phyloP scores from a whole-genome alignment of 2,329 filamentous ascomycete genomes.

The Macrophomina phaseolina region DNA sequence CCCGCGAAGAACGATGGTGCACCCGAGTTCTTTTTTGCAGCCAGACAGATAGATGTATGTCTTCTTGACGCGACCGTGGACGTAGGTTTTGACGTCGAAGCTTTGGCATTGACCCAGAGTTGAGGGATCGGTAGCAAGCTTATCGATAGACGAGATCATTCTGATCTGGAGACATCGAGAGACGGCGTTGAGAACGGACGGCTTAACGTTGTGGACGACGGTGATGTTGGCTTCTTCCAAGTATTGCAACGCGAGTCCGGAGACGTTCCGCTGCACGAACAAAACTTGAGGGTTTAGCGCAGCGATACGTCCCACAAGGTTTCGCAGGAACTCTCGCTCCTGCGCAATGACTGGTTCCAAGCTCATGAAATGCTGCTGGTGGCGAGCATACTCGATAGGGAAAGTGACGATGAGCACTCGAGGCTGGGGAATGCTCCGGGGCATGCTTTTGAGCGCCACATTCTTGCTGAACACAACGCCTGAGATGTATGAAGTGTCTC shows the following conservation, averaged over 20 bases:
- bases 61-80: slow-evolving; percentile 83
- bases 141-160: slow-evolving; percentile 94
- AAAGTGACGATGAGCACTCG: slow-evolving; percentile 93
- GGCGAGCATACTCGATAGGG: slow-evolving; percentile 91
- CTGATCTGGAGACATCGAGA: slow-evolving; percentile 89
- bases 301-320: slow-evolving; percentile 89
- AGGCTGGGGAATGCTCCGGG: slow-evolving; percentile 79
- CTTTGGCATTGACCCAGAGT: slow-evolving; percentile 80
- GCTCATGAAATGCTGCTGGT: slow-evolving; percentile 96
- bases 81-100: slow-evolving; percentile 95
- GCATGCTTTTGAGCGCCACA: slow-evolving; percentile 94
- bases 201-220: slow-evolving; percentile 95
- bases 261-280: slow-evolving; percentile 91
- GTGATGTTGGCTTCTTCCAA: slow-evolving; percentile 88
- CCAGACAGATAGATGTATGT: slow-evolving; percentile 96
- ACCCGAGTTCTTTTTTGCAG: slow-evolving; percentile 86
- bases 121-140: slow-evolving; percentile 77
- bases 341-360: slow-evolving; percentile 95
- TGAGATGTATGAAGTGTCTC: slow-evolving; percentile 94
- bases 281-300: slow-evolving; percentile 84
- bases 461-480: slow-evolving; percentile 98
- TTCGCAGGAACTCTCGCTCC: slow-evolving; percentile 89
- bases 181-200: slow-evolving; percentile 93
- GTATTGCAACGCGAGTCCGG: slow-evolving; percentile 86
- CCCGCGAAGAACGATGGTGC: slow-evolving; percentile 90